phyloP scores from a whole-genome alignment of 192 early-diverging fungal species.

The Coemansia sp. region DNA sequence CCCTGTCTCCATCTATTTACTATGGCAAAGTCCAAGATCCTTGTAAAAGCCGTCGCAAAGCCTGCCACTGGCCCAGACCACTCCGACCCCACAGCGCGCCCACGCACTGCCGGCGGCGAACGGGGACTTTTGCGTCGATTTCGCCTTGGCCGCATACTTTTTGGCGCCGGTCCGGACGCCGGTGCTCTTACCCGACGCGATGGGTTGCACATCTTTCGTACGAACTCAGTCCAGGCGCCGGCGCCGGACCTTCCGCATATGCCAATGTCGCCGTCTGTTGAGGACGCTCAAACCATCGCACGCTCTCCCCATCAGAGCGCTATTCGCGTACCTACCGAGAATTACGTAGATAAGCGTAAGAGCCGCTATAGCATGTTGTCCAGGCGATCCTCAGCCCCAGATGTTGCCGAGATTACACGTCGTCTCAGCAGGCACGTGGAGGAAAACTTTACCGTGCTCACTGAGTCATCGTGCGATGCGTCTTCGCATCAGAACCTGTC shows the following conservation, averaged over 20 bases:
- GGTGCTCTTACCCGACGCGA: constrained; percentile 4
- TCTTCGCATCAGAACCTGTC: not conserved
- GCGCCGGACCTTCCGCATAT: constrained; percentile 13
- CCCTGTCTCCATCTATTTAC: not conserved
- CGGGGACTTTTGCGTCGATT: constrained; percentile 42
- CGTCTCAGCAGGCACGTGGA: constrained; percentile 24
- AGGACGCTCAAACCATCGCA: constrained; percentile 8
- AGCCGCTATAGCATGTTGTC: constrained; percentile 45
- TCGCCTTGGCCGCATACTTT: constrained; percentile 48
- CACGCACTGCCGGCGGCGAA: constrained; percentile 50
- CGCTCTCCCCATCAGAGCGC: constrained; percentile 1
- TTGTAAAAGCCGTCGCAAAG: constrained; percentile 33
- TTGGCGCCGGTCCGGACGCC: constrained; percentile 20
- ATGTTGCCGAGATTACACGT: constrained; percentile 26
- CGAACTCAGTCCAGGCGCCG: constrained; percentile 36
- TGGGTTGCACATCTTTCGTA: constrained; percentile 19
- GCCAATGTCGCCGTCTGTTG: not conserved
- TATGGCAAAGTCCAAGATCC: constrained; percentile 51
- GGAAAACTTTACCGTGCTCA: not conserved
- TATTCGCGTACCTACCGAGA: not conserved
- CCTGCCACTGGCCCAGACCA: constrained; percentile 12
- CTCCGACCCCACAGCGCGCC: constrained; percentile 25
- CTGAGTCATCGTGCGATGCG: not conserved
- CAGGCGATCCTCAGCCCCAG: constrained; percentile 48
- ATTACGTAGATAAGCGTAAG: constrained; percentile 20